phyloP scores from a whole-genome alignment of 2,329 filamentous ascomycete species.

The Monosporascus sp. region DNA sequence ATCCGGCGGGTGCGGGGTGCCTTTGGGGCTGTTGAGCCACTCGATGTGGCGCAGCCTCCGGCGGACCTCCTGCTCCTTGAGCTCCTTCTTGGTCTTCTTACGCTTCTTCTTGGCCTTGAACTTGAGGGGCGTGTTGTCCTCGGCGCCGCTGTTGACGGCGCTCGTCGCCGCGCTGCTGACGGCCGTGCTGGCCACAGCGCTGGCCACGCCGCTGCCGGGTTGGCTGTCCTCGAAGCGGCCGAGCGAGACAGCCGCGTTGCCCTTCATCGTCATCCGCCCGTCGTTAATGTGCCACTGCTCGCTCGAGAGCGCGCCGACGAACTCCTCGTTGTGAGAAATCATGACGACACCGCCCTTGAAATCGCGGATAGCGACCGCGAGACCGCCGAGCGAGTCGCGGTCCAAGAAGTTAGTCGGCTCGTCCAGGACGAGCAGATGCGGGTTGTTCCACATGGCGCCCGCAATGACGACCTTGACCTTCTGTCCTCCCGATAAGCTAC shows the following conservation, averaged over 20 bases:
- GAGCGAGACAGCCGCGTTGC: conserved; percentile 64
- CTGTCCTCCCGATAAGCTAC: conserved; percentile 90
- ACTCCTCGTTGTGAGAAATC: conserved; percentile 99
- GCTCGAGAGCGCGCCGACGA: conserved; percentile 88
- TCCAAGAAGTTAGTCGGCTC: conserved; percentile 99
- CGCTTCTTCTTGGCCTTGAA: conserved; percentile 92
- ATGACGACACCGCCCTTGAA: conserved; percentile 98
- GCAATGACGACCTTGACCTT: conserved; percentile 99
- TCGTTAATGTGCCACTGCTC: conserved; percentile 95
- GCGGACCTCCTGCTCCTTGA: conserved; percentile 88
- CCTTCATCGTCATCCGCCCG: conserved; percentile 80
- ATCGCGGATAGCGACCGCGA: conserved; percentile 95
- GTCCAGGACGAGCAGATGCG: conserved; percentile 92
- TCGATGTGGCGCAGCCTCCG: conserved; percentile 80
- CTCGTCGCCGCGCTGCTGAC: conserved; percentile 52
- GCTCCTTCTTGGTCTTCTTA: conserved; percentile 95
- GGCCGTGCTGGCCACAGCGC: conserved; percentile 42
- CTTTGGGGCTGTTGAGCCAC: conserved; percentile 81
- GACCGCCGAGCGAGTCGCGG: conserved; percentile 90
- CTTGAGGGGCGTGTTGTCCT: conserved; percentile 76
- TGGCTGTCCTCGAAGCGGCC: conserved; percentile 82
- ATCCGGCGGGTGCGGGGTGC: conserved; percentile 69
- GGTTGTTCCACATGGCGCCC: conserved; percentile 98
- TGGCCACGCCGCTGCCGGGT: conserved; percentile 50
- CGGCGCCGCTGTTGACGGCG: conserved; percentile 73